These are phyloP conservation scores for Aspergillus caelatus DNA, from an alignment of 2,329 filamentous ascomycete genomes.

Conservation along the genomic window DNA sequence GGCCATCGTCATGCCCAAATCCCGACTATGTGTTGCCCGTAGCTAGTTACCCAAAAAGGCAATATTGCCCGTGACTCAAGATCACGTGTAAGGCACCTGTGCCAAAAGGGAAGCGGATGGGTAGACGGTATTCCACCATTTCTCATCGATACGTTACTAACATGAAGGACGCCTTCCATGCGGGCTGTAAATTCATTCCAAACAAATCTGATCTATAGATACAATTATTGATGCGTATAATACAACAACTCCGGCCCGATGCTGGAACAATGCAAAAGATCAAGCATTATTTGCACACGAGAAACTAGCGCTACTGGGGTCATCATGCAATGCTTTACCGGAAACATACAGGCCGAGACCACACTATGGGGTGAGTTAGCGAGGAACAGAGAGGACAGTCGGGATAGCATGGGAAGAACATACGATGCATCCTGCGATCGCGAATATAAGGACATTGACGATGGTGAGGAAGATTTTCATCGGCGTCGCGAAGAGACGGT, in stretches of 20 bases:
- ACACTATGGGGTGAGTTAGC: constrained; percentile 24
- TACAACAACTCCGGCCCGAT: not conserved
- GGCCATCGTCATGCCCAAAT: no score
- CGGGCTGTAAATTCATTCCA: not conserved
- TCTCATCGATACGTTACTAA: not conserved
- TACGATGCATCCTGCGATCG: constrained; percentile 21
- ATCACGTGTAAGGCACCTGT: no score
- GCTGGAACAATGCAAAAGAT: not conserved
- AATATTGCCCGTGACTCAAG: no score
- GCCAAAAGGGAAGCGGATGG: no score
- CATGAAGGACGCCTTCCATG: not conserved
- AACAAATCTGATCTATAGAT: not conserved
- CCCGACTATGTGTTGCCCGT: no score
- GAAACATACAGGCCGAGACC: constrained; percentile 37
- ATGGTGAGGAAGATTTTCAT: constrained; percentile 26
- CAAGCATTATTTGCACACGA: constrained; percentile 30
- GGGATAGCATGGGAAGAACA: not conserved
- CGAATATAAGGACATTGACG: constrained; percentile 20
- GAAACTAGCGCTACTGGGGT: constrained; percentile 32
- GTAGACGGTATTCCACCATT: no score
- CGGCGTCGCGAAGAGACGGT: constrained; percentile 24
- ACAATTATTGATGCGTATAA: not conserved
- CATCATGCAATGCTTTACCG: constrained; percentile 30
- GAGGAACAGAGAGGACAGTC: not conserved
- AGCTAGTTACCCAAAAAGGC: no score